Conservation (phyloP, 2,329 filamentous ascomycete genomes). For the Pseudogymnoascus sp. region DNA sequence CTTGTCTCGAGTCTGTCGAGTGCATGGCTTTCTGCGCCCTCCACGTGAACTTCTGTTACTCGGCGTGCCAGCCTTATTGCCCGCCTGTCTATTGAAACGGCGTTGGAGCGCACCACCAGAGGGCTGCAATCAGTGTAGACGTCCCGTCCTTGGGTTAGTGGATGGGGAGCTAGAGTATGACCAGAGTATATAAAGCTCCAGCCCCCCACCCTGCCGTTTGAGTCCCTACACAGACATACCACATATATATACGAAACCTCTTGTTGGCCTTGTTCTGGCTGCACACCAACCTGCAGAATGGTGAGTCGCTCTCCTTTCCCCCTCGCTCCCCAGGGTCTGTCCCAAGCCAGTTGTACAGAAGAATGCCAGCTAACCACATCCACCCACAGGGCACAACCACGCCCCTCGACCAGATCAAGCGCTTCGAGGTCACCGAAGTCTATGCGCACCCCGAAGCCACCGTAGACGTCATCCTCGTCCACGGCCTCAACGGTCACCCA, state of each 20-base stretch:
- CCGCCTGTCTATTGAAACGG: too few relatives aligned
- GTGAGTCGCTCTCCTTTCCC: background rate
- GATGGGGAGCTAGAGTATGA: too few relatives aligned
- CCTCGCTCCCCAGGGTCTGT: background rate
- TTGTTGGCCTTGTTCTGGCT: background rate
- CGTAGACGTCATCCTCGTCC: conserved; percentile 60
- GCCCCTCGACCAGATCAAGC: conserved; percentile 37
- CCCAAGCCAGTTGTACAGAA: too few relatives aligned
- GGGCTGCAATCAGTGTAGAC: too few relatives aligned
- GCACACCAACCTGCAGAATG: background rate
- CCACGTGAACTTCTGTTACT: background rate
- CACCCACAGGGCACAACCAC: conserved; percentile 38
- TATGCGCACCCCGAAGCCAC: conserved; percentile 50
- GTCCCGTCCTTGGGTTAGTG: too few relatives aligned
- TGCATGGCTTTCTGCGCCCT: background rate
- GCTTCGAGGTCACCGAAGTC: conserved; percentile 51
- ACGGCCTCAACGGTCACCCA: conserved; percentile 60
- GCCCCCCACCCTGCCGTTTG: background rate
- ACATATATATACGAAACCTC: background rate
- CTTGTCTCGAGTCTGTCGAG: too few relatives aligned
- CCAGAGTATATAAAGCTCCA: background rate
- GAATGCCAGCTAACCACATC: background rate
- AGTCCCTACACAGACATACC: background rate
- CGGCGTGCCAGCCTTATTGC: background rate
- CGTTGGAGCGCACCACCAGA: too few relatives aligned